Percentiles rank a stretch among this genome's conserved stretches.
These are phyloP conservation scores for Babesia caballi DNA, from an alignment of 169 alveolate species.

Conservation along the genomic window DNA sequence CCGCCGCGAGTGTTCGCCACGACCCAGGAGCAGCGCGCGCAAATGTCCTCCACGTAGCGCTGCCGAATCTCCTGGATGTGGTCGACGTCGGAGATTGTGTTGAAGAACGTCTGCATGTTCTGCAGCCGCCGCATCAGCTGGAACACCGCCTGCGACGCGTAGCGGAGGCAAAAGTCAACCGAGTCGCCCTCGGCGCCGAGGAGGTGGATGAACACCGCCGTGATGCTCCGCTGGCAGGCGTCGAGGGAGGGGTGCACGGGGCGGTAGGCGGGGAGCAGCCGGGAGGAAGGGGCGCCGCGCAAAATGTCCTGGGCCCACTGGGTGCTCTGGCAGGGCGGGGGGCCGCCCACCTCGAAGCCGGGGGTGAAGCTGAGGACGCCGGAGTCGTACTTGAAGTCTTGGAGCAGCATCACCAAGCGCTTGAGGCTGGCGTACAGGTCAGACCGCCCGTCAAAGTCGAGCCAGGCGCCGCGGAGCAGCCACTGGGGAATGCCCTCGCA, in stretches of 20 bases:
- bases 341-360: background rate
- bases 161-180: slow-evolving; percentile 7
- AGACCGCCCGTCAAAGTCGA: background rate
- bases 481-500: slow-evolving; percentile 31
- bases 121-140: slow-evolving; percentile 37
- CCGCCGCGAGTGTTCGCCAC: slow-evolving; percentile 15
- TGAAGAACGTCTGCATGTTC: slow-evolving; percentile 14
- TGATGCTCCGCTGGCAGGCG: slow-evolving; percentile 1
- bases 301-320: slow-evolving; percentile 23
- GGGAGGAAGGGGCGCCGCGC: background rate
- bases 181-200: background rate
- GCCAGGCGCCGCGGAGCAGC: background rate
- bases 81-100: background rate
- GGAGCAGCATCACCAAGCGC: slow-evolving; percentile 21
- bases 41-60: slow-evolving; percentile 32
- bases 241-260: slow-evolving; percentile 26
- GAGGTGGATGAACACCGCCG: slow-evolving; percentile 50
- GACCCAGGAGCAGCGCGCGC: slow-evolving; percentile 42
- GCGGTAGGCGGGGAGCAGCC: slow-evolving; percentile 6
- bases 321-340: background rate
- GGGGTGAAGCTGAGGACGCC: background rate
- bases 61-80: slow-evolving; percentile 11
- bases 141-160: slow-evolving; percentile 4
- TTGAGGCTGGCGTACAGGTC: slow-evolving; percentile 8
- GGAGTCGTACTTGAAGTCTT: slow-evolving; percentile 35